phyloP scores from a whole-genome alignment of 2,329 filamentous ascomycete species.

The Didymella pomorum region DNA sequence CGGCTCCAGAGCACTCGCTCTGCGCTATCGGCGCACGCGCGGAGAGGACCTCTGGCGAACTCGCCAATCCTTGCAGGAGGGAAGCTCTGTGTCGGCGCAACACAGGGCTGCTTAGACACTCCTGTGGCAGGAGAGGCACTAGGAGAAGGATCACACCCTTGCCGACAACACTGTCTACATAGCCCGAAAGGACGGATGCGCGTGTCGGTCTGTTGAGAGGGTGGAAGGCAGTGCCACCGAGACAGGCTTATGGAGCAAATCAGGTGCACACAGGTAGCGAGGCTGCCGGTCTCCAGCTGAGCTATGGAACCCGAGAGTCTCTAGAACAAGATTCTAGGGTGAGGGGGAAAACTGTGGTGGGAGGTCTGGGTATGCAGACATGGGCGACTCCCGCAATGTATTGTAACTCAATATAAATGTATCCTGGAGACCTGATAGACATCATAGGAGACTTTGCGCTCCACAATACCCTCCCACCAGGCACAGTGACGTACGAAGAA shows the following conservation, averaged over 20 bases:
- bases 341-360: too few species aligned
- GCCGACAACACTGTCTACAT: neutral
- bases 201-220: neutral
- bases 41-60: neutral
- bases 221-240: neutral
- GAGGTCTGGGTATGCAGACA: too few species aligned
- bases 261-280: neutral
- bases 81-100: neutral
- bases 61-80: neutral
- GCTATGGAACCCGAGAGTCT: too few species aligned
- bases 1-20: neutral
- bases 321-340: too few species aligned
- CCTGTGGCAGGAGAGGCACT: neutral
- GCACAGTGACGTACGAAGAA: too few species aligned
- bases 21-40: neutral
- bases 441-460: too few species aligned
- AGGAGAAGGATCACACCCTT: neutral
- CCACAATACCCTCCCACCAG: too few species aligned
- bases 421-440: too few species aligned
- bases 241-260: neutral
- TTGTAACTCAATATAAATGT: too few species aligned
- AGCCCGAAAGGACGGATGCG: neutral
- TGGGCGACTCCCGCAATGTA: too few species aligned
- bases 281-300: too few species aligned
- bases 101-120: neutral